phyloP scores from a whole-genome alignment of 352 stramenopile genomes.

The Saprolegnia parasitica region DNA sequence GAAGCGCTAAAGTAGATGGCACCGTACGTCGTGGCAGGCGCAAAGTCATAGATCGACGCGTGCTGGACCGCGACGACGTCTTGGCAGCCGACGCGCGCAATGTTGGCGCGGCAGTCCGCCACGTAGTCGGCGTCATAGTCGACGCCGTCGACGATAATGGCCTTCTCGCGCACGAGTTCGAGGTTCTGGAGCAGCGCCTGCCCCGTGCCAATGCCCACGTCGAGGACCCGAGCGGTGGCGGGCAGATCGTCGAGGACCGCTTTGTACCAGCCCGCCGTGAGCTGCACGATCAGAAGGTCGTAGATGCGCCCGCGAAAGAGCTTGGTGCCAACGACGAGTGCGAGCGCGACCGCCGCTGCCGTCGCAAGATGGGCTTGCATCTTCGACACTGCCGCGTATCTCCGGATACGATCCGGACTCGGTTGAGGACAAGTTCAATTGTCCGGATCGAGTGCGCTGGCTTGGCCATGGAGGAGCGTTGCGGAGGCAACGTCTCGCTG shows the following conservation, averaged over 20 bases:
- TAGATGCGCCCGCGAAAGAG: slow-evolving; percentile 75
- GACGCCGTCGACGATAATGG: slow-evolving; percentile 76
- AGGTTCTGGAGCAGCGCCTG: slow-evolving; percentile 60
- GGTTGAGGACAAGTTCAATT: slow-evolving; percentile 1
- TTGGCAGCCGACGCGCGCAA: slow-evolving; percentile 41
- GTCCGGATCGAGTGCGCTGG: not conserved
- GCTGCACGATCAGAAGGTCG: slow-evolving; percentile 78
- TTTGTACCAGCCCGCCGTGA: slow-evolving; percentile 88
- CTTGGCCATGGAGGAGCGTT: not conserved
- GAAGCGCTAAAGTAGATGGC: slow-evolving; percentile 90
- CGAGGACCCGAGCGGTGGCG: slow-evolving; percentile 57
- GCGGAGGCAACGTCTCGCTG: not conserved
- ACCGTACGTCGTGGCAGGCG: slow-evolving; percentile 62
- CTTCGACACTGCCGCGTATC: not conserved
- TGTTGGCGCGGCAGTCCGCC: slow-evolving; percentile 48
- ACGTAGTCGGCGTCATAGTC: slow-evolving; percentile 90
- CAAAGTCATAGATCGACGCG: slow-evolving; percentile 78
- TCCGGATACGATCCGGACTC: not conserved
- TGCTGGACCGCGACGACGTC: slow-evolving; percentile 57
- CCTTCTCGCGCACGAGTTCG: slow-evolving; percentile 56
- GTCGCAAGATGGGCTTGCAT: slow-evolving; percentile 6
- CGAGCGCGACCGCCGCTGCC: slow-evolving; percentile 29
- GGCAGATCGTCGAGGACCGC: slow-evolving; percentile 65
- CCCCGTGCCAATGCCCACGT: slow-evolving; percentile 88
- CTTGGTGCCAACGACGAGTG: slow-evolving; percentile 38